Evolutionary conservation across 192 early-diverging fungal genomes (phyloP).

Genomic region (Coemansia sp.): DNA sequence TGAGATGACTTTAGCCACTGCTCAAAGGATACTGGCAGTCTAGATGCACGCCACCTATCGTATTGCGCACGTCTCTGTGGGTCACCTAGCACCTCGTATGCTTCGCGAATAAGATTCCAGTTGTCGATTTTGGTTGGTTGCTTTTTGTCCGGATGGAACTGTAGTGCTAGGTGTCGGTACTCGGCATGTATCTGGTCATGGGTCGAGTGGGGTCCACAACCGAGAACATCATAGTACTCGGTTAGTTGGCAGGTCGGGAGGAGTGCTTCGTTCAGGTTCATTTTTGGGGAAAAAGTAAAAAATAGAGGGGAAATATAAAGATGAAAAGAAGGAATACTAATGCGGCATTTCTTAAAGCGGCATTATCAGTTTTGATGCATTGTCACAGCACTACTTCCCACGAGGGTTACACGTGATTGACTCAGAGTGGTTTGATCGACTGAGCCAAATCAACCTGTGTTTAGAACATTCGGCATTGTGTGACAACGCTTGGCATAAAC

Average conservation of each 20-base stretch:
- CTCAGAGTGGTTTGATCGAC: background rate
- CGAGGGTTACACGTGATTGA: background rate
- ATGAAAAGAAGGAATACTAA: background rate
- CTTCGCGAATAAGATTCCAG: constrained; percentile 31
- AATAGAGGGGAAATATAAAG: background rate
- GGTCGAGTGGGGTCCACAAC: constrained; percentile 25
- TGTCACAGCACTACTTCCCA: background rate
- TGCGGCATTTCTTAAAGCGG: no score
- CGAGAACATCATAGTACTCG: constrained; percentile 37
- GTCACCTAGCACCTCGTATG: constrained; percentile 34
- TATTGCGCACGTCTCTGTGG: constrained; percentile 32
- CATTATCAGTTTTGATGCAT: background rate
- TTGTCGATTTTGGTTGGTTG: background rate
- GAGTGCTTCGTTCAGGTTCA: constrained; percentile 1
- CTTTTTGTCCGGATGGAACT: constrained; percentile 33
- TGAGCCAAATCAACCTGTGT: no score
- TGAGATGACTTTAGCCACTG: constrained; percentile 24
- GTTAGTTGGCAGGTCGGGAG: background rate
- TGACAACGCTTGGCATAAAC: background rate
- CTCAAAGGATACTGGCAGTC: constrained; percentile 26
- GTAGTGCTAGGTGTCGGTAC: constrained; percentile 21
- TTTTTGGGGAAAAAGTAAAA: background rate
- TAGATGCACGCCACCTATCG: constrained; percentile 34
- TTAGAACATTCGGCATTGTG: background rate
- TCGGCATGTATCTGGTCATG: constrained; percentile 30